Evolutionary conservation across 208 protist species (phyloP).

Genomic region (Trypanosoma cruzi): DNA sequence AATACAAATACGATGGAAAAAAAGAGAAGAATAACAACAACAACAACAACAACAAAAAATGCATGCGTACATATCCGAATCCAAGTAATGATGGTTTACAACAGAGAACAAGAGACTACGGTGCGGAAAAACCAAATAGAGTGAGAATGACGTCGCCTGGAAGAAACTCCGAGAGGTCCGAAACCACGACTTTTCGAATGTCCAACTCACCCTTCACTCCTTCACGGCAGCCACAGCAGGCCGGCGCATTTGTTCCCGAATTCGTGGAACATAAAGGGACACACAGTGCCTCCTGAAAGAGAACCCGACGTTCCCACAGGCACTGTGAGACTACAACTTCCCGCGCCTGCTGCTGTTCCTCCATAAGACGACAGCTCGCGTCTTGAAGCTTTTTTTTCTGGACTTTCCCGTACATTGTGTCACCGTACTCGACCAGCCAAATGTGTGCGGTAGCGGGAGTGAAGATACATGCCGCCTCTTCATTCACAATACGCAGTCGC

Average conservation of each 20-base stretch:
- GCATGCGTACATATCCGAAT: not conserved
- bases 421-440: slow-evolving; percentile 13
- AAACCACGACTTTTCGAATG: slow-evolving; percentile 27
- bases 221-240: not conserved
- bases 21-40: no score
- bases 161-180: slow-evolving; percentile 33
- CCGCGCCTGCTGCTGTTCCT: slow-evolving; percentile 3
- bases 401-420: not conserved
- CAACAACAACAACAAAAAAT: not conserved
- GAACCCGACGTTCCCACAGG: not conserved
- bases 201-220: slow-evolving; percentile 17
- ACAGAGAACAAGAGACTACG: no score
- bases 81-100: no score
- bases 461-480: not conserved
- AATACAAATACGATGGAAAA: no score
- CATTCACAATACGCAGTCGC: slow-evolving; percentile 3
- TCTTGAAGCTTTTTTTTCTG: not conserved
- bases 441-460: slow-evolving; percentile 4
- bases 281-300: slow-evolving; percentile 14
- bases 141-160: slow-evolving; percentile 18
- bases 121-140: slow-evolving; percentile 18
- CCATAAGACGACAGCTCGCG: not conserved
- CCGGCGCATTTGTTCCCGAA: not conserved
- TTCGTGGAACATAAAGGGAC: not conserved
- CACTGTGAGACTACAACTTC: not conserved